These are phyloP conservation scores for Plasmodium ovale DNA, from an alignment of 169 alveolate species.

Conservation along the genomic window DNA sequence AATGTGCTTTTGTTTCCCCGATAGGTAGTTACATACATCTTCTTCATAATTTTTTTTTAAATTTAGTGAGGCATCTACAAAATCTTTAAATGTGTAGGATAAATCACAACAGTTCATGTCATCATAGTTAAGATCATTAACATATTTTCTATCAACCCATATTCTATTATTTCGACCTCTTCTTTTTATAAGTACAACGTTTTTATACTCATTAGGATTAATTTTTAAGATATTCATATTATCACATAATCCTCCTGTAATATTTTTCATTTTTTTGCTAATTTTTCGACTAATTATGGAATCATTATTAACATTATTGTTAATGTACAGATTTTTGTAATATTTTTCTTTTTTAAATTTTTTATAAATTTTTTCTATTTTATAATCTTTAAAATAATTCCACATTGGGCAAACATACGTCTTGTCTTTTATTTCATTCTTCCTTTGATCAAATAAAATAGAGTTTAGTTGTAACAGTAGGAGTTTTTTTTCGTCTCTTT, in stretches of 20 bases:
- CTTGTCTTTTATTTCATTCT: constrained; percentile 86
- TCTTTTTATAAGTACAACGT: constrained; percentile 55
- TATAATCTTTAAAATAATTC: constrained; percentile 86
- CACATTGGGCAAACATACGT: constrained; percentile 89
- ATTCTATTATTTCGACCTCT: constrained; percentile 69
- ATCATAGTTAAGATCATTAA: constrained; percentile 22
- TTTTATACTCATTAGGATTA: constrained; percentile 37
- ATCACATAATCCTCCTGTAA: constrained; percentile 12
- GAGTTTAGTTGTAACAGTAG: constrained; percentile 85
- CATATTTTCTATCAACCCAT: constrained; percentile 68
- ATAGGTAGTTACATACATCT: constrained; percentile 4
- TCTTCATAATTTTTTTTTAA: constrained; percentile 62
- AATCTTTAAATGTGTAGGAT: constrained; percentile 42
- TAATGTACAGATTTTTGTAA: constrained; percentile 46
- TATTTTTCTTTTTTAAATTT: constrained; percentile 63
- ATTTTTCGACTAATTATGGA: constrained; percentile 45
- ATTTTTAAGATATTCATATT: constrained; percentile 21
- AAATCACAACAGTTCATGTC: constrained; percentile 42
- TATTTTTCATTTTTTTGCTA: constrained; percentile 27
- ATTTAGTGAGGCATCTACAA: constrained; percentile 26
- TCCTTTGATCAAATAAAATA: constrained; percentile 87
- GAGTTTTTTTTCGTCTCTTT: constrained; percentile 89
- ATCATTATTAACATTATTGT: background rate
- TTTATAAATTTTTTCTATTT: constrained; percentile 77
- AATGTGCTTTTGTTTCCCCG: constrained; percentile 31